Evolutionary conservation across 805 yeast species (phyloP), one percentile per base, ranked within the genome.

Genomic region (Cyberlindnera americana): DNA sequence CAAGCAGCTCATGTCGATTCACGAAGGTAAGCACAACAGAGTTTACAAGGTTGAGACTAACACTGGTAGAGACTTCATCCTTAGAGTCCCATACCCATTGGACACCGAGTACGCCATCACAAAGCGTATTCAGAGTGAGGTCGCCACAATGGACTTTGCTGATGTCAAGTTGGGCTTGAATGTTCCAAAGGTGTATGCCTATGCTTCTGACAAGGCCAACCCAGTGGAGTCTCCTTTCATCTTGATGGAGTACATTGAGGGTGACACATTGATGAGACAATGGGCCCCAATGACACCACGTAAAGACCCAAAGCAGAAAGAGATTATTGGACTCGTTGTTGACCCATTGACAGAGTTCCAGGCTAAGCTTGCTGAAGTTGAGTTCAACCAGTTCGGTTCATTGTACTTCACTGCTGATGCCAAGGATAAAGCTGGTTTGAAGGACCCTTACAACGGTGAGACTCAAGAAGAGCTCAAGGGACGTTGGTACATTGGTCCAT

Each of bases 21-120:
- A 87, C 57, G 98, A 91, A 62, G 99, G 98, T 39, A 88, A 87
- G 64, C 96, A 88, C 59, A 91, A 91, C 66, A 75, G 96, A 58
- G 69, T 91, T 44, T 91, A 90, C 65, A 79, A 83, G 58, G 66
- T 89, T 27, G 75, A 77, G 16, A 67, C 89, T 40, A 75, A 75
- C 47, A 73, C 77, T 37, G 80, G 67, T 3, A 81, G 77, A 50
- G 66, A 74, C 9, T 79, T 83, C 49, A 75, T 86, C 21, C 70
- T 93, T 61, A 77, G 99, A 61, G 75, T 93, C 38, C 99, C 98
- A 17, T 93, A 93, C 59, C 75, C 77, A 37, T 65, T 81, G 43
- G 84, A 83, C 36, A 72, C 88, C 16, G 85, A 82, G 41, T 70
- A 70, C 38, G 73, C 81, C 23, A 78, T 78, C 41, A 72, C 77